Evolutionary conservation across 78 protist species (phyloP), one percentile per base, ranked within the genome.

Genomic region (Dictyostelium citrinum): DNA sequence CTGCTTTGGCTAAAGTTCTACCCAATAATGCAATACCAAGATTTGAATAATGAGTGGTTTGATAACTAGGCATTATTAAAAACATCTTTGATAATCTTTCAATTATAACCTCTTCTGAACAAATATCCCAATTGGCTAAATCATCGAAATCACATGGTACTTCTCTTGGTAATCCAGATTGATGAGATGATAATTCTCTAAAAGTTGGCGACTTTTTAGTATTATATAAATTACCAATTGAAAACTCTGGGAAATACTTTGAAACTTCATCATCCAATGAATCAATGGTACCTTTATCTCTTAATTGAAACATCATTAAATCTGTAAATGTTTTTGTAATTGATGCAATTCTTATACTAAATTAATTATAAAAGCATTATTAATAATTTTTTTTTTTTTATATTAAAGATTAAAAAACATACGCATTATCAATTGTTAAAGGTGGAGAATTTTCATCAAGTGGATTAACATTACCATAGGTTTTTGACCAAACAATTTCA

Each of bases 261-360:
- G 37, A 27, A 8, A 90, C 22, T 76, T 46, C 51, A 37, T 90
- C 95, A 72, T 90, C 95, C 6, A 90, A 37, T 20, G 78, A 75
- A 3, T 2, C 49, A 27, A 90, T 41, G 0, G 45, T 29, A 9
- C 83, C 88, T 33, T 39, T 76, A 46, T 90, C 95, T 75, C 95
- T 71, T 39, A 90, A 29, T 75, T 82, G 90, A 24, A 68, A 90
- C 95, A 90, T 90, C 95, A 90, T 90, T 29, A 79, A 27, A 90
- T 90, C 95, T 5, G 95, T 90, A 60, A 90, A 90, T 45, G 82
- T 74, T 35, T 90, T 90, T 4, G 86, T 90, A n/a, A 90, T 60
- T 45, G 79, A 58, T 27, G 95, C 95, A 58, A 90, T 35, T 77
- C 86, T 61, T 17, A 90, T 33, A 29, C 94, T 78, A 84, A 16